Evolutionary conservation across 352 stramenopile genomes (phyloP).

Genomic region (Phytophthora europaea): DNA sequence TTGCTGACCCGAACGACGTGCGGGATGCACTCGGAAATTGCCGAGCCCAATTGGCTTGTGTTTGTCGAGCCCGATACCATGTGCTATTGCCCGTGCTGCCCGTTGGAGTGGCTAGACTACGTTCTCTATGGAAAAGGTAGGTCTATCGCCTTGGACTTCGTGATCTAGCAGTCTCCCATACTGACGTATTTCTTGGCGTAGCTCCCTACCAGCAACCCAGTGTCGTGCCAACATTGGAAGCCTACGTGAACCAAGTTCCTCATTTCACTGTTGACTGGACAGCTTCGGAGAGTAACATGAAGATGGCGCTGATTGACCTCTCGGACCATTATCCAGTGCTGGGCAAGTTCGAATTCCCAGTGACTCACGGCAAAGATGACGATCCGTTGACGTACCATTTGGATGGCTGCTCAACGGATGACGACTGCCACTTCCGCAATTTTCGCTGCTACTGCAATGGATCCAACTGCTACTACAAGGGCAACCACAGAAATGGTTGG

Average conservation of each 20-base stretch:
- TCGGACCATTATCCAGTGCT: constrained; percentile 87
- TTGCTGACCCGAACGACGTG: constrained; percentile 66
- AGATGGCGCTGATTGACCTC: constrained; percentile 72
- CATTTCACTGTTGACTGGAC: constrained; percentile 79
- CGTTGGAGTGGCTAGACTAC: constrained; percentile 88
- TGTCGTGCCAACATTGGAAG: constrained; percentile 60
- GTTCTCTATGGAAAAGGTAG: constrained; percentile 78
- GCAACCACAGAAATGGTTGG: constrained; percentile 62
- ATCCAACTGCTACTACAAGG: constrained; percentile 71
- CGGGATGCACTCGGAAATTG: constrained; percentile 24
- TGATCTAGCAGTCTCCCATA: background rate
- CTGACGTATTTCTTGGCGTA: constrained; percentile 15
- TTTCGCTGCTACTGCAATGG: constrained; percentile 84
- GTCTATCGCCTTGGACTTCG: background rate
- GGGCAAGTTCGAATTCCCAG: constrained; percentile 71
- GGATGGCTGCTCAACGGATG: constrained; percentile 78
- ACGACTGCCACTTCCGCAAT: constrained; percentile 72
- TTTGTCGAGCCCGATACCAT: constrained; percentile 54
- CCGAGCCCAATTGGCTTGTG: constrained; percentile 39
- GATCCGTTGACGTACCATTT: constrained; percentile 73
- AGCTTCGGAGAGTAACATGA: constrained; percentile 54
- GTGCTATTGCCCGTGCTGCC: constrained; percentile 86
- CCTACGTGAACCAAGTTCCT: constrained; percentile 59
- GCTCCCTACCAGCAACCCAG: constrained; percentile 81
- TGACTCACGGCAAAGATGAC: constrained; percentile 56